Conservation (phyloP, 2,329 filamentous ascomycete species). For the Xylaria sp. region DNA sequence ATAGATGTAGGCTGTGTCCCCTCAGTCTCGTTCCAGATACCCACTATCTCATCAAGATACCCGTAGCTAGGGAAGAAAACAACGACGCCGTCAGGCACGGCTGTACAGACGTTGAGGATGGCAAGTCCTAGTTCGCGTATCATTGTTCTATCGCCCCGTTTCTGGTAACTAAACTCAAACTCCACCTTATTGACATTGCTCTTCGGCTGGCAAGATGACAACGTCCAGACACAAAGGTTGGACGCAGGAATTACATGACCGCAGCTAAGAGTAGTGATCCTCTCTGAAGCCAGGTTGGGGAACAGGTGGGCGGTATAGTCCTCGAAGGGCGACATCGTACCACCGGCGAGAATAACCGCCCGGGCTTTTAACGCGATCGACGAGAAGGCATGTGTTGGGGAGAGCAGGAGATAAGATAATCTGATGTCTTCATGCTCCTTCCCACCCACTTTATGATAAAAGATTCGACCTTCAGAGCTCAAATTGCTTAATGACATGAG, state of each 20-base stretch:
- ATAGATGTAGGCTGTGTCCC: constrained; percentile 54
- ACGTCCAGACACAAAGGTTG: constrained; percentile 82
- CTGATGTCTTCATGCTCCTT: constrained; percentile 60
- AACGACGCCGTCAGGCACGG: constrained; percentile 89
- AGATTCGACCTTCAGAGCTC: constrained; percentile 75
- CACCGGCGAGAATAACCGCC: constrained; percentile 90
- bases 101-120: constrained; percentile 75
- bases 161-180: constrained; percentile 91
- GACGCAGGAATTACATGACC: constrained; percentile 90
- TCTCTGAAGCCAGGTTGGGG: constrained; percentile 71
- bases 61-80: constrained; percentile 96
- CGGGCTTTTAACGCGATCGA: constrained; percentile 86
- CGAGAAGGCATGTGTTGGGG: constrained; percentile 90
- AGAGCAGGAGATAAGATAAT: constrained; percentile 87
- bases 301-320: constrained; percentile 92
- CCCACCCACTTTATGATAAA: constrained; percentile 63
- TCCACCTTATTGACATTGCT: constrained; percentile 43
- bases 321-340: constrained; percentile 96
- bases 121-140: constrained; percentile 79
- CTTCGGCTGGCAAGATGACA: constrained; percentile 61
- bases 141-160: constrained; percentile 75
- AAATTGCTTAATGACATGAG: constrained; percentile 87
- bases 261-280: constrained; percentile 86
- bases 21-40: constrained; percentile 66
- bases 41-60: constrained; percentile 81